phyloP scores from a whole-genome alignment of 2,329 filamentous ascomycete genomes.

The Triangularia setosa region DNA sequence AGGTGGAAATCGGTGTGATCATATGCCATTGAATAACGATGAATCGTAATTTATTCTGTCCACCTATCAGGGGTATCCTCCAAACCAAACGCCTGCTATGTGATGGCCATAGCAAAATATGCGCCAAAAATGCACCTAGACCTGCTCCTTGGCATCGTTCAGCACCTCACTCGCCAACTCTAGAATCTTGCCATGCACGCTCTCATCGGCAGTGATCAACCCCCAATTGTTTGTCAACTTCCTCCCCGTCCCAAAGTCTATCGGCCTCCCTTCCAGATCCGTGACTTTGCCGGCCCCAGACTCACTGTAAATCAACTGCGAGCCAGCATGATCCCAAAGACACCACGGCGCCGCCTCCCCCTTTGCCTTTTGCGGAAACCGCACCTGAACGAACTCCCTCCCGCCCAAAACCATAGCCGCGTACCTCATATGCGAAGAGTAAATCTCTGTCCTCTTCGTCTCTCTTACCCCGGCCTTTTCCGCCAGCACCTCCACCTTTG shows the following conservation, averaged over 20 bases:
- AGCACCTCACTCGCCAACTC: slow-evolving; percentile 17
- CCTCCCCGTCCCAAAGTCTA: slow-evolving; percentile 22
- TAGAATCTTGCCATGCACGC: slow-evolving; percentile 17
- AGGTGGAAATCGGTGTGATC: slow-evolving; percentile 12
- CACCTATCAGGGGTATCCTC: neutral
- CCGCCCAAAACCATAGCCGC: slow-evolving; percentile 24
- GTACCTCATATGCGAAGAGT: slow-evolving; percentile 26
- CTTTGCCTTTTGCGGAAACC: slow-evolving; percentile 13
- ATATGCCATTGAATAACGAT: neutral
- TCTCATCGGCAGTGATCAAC: slow-evolving; percentile 22
- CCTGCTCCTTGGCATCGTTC: neutral
- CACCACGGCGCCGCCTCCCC: slow-evolving; percentile 12
- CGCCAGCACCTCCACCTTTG: slow-evolving; percentile 19
- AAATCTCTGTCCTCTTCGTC: slow-evolving; percentile 20
- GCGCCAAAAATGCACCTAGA: neutral
- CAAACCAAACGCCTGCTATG: neutral
- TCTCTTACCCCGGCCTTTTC: slow-evolving; percentile 6
- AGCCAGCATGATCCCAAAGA: slow-evolving; percentile 24
- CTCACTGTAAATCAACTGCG: slow-evolving; percentile 27
- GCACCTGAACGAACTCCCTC: slow-evolving; percentile 20
- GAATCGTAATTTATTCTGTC: neutral
- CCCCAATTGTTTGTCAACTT: slow-evolving; percentile 21
- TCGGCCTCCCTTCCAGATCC: slow-evolving; percentile 19
- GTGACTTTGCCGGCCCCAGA: slow-evolving; percentile 23
- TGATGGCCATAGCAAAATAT: neutral